phyloP scores from a whole-genome alignment of 768 basidiomycete species.

The Amyloporia xantha region DNA sequence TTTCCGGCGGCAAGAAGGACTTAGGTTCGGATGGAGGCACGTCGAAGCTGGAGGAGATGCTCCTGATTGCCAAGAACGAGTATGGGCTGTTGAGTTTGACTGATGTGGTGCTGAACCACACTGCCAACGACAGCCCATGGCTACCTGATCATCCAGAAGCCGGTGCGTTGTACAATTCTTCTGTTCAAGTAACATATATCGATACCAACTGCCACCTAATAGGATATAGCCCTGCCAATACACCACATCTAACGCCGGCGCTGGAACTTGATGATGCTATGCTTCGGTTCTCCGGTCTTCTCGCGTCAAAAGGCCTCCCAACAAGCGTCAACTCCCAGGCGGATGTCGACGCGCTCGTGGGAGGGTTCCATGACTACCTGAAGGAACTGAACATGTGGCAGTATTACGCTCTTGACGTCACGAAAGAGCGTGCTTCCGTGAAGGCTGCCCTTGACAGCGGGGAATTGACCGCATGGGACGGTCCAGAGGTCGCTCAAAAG shows the following conservation, averaged over 20 bases:
- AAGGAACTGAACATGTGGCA: slow-evolving; percentile 80
- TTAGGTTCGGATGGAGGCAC: slow-evolving; percentile 43
- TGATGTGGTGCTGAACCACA: slow-evolving; percentile 97
- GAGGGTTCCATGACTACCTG: slow-evolving; percentile 54
- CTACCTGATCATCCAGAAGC: slow-evolving; percentile 92
- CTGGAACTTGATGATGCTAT: slow-evolving; percentile 87
- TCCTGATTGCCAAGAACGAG: slow-evolving; percentile 71
- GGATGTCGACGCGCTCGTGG: slow-evolving; percentile 65
- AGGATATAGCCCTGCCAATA: slow-evolving; percentile 90
- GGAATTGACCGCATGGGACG: slow-evolving; percentile 51
- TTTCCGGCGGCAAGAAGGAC: slow-evolving; percentile 31
- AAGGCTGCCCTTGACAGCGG: slow-evolving; percentile 44
- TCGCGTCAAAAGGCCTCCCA: slow-evolving; percentile 65
- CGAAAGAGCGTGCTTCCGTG: slow-evolving; percentile 54
- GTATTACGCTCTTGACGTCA: slow-evolving; percentile 83
- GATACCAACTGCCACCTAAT: neutral
- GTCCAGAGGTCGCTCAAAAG: slow-evolving; percentile 51
- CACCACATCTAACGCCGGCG: slow-evolving; percentile 89
- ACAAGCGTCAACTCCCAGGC: slow-evolving; percentile 52
- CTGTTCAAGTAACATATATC: neutral
- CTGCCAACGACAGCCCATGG: slow-evolving; percentile 92
- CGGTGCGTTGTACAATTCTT: slow-evolving; percentile 41
- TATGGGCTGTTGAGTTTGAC: slow-evolving; percentile 87
- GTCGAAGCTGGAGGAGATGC: slow-evolving; percentile 51
- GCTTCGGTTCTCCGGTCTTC: slow-evolving; percentile 66